Evolutionary conservation across 2,329 filamentous ascomycete species (phyloP).

Genomic region (Metarhizium guizhouense): DNA sequence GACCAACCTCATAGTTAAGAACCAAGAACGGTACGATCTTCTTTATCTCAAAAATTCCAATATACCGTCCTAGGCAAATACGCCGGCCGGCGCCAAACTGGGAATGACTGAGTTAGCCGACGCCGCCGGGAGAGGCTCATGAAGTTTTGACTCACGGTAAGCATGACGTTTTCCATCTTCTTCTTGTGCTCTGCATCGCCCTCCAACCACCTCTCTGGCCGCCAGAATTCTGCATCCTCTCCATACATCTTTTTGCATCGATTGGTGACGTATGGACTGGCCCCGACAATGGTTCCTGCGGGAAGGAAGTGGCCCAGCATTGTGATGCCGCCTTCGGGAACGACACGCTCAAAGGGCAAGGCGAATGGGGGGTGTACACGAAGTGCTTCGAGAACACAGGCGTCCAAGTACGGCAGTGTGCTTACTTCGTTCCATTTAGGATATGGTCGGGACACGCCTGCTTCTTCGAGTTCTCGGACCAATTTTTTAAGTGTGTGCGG

Average conservation of each 20-base stretch:
- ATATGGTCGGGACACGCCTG: slow-evolving; percentile 16
- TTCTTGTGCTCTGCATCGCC: neutral
- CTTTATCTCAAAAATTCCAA: slow-evolving; percentile 19
- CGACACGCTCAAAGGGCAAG: neutral
- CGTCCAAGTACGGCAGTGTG: slow-evolving; percentile 20
- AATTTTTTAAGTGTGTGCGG: slow-evolving; percentile 15
- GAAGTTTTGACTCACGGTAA: neutral
- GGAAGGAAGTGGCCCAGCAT: neutral
- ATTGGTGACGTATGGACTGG: neutral
- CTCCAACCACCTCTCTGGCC: slow-evolving; percentile 2
- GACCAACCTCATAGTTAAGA: slow-evolving; percentile 18
- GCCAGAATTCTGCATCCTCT: slow-evolving; percentile 1
- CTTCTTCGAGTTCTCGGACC: slow-evolving; percentile 16
- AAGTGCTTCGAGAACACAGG: slow-evolving; percentile 4
- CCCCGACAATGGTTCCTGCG: neutral
- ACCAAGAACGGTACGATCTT: slow-evolving; percentile 17
- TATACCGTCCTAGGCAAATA: slow-evolving; percentile 16
- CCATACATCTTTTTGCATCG: neutral
- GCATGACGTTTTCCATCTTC: neutral
- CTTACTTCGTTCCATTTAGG: slow-evolving; percentile 18
- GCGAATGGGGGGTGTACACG: neutral
- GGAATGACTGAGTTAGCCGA: neutral
- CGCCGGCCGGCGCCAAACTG: slow-evolving; percentile 17
- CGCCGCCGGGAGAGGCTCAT: neutral
- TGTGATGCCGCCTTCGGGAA: neutral